Evolutionary conservation across 257 asterid species (phyloP), one percentile per base, ranked within the genome.

Genomic region (Petunia secreta): DNA sequence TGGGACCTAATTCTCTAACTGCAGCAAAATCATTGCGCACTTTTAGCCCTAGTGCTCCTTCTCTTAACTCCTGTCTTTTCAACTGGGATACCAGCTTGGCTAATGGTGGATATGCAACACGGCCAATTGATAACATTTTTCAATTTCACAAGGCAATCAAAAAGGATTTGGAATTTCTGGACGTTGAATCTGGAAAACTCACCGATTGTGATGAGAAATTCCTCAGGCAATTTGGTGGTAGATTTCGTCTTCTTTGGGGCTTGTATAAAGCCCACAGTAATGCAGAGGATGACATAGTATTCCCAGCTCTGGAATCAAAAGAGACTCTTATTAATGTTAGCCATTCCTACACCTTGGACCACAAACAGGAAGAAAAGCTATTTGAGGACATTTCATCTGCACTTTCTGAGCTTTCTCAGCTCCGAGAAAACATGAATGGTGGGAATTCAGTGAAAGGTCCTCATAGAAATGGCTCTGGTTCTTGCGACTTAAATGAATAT

Each of bases 201-300:
- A 85, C 89, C 75, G 92, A 90, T 79, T 91, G 94, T 83, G 85
- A 88, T 83, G 98, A 89, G 82, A 89, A 86, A 79, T 95, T 90
- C 83, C 90, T 95, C 77, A 87, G 98, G 81, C 93, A 92, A 87
- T 95, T 95, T 83, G 86, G 87, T 80, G 99, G 99, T 71, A 90
- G 99, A 80, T 95, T 95, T 87, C 97, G 96, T 80, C 95, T 95
- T 79, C 80, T 92, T 34, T 90, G 98, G 97, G 99, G 97, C 6
- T 84, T 95, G 82, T 95, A 95, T 85, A 91, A 93, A 87, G 99
- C 99, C 62, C 99, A 95, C 85, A 95, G 99, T 81, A 95, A 95
- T 84, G 99, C 99, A n/a, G 99, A 95, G 87, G 99, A 95, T 87
- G 99, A 93, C 53, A 93, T 95, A 77, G 99, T 95, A 52, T 95